phyloP scores from a whole-genome alignment of 1,139 yeast genomes.

The Saccharomyces pastorianus region DNA sequence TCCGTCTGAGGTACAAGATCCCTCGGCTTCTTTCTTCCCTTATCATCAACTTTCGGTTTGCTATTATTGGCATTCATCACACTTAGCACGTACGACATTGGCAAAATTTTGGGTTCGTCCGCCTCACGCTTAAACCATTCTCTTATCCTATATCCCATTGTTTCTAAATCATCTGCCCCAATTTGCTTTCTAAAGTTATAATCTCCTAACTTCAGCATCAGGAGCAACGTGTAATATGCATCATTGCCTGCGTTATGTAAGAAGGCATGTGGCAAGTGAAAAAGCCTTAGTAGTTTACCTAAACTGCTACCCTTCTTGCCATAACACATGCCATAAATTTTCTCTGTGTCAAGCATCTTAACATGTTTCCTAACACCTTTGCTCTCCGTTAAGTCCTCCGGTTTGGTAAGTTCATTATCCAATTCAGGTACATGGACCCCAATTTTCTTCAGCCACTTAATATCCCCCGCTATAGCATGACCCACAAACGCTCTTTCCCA shows the following conservation, averaged over 20 bases:
- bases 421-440: constrained; percentile 42
- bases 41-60: constrained; percentile 2
- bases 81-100: constrained; percentile 26
- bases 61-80: constrained; percentile 12
- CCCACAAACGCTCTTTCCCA: constrained; percentile 48
- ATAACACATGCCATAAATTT: constrained; percentile 39
- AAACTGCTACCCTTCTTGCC: constrained; percentile 42
- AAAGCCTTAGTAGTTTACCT: constrained; percentile 42
- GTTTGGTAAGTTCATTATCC: neutral
- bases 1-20: constrained; percentile 28
- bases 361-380: neutral
- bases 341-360: constrained; percentile 45
- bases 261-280: constrained; percentile 53
- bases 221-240: constrained; percentile 56
- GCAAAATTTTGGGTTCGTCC: constrained; percentile 24
- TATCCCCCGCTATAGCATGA: constrained; percentile 58
- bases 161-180: constrained; percentile 28
- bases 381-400: neutral
- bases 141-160: constrained; percentile 16
- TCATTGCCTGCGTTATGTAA: constrained; percentile 84
- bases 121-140: constrained; percentile 22
- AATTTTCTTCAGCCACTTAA: constrained; percentile 42
- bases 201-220: constrained; percentile 48
- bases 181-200: constrained; percentile 38
- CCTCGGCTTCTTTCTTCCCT: constrained; percentile 10